phyloP scores from a whole-genome alignment of 2,329 filamentous ascomycete species.

The Coniochaeta hoffmannii region DNA sequence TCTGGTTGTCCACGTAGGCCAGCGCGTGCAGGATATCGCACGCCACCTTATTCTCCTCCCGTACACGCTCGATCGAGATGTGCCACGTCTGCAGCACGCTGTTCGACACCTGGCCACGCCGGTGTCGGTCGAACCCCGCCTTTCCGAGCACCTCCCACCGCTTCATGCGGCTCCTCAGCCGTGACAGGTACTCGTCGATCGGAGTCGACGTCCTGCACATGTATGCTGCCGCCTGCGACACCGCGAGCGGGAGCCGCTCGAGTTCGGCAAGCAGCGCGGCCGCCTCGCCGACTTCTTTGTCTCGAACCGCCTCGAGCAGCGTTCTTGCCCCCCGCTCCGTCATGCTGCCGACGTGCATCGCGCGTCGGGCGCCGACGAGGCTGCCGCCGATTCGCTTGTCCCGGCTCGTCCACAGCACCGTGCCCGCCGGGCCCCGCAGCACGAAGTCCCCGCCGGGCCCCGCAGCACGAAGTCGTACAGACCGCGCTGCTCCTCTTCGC shows the following conservation, averaged over 20 bases:
- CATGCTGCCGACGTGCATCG: slow-evolving; percentile 8
- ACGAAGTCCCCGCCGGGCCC: slow-evolving; percentile 2
- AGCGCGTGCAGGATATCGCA: slow-evolving; percentile 22
- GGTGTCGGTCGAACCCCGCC: slow-evolving; percentile 18
- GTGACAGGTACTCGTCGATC: slow-evolving; percentile 17
- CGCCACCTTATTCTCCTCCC: slow-evolving; percentile 16
- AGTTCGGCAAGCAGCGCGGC: slow-evolving; percentile 9
- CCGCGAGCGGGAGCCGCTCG: slow-evolving; percentile 9
- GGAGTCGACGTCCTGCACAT: slow-evolving; percentile 19
- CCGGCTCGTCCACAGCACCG: slow-evolving; percentile 12
- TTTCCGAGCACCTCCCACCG: slow-evolving; percentile 16
- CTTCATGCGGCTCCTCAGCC: slow-evolving; percentile 13
- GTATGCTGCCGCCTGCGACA: slow-evolving; percentile 13
- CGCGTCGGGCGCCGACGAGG: slow-evolving; percentile 8
- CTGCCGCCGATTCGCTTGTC: slow-evolving; percentile 9
- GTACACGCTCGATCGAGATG: slow-evolving; percentile 24
- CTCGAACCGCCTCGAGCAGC: slow-evolving; percentile 6
- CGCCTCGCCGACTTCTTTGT: slow-evolving; percentile 3
- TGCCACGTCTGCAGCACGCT: slow-evolving; percentile 25
- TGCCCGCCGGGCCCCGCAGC: slow-evolving; percentile 4
- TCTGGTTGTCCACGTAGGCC: slow-evolving; percentile 24
- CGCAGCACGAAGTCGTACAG: not conserved
- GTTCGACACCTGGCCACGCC: slow-evolving; percentile 19
- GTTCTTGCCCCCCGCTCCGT: slow-evolving; percentile 5
- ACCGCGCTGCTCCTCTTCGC: not conserved